Evolutionary conservation across 2,329 filamentous ascomycete genomes (phyloP), one percentile per base, ranked within the genome.

Genomic region (Botrytis medusae): DNA sequence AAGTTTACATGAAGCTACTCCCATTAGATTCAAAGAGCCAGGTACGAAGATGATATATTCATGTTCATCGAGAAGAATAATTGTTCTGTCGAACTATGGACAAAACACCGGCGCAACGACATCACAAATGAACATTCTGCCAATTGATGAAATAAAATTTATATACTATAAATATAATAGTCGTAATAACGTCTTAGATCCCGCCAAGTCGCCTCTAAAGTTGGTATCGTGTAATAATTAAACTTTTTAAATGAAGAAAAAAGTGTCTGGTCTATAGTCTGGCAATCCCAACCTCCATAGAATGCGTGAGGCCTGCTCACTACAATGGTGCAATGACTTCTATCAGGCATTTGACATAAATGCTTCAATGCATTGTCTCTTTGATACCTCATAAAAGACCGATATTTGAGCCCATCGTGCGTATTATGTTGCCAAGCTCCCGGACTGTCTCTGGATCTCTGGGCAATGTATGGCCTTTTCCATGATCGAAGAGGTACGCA

Each of bases 391-490:
- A 71, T 16, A 69, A 42, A 9, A 73, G 60, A 51, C 70, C 73
- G 20, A 77, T 73, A 34, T 74, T 74, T 16, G 71, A 68, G 42
- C 74, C 73, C 76, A 78, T 78, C 4, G 64, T 72, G n/a, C 78
- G 74, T 14, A 82, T 76, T 37, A 78, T 65, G 34, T 71, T 63
- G 9, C 69, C 60, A 22, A 84, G 77, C 67, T 84, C 82, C 18
- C 76, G 76, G 14, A 83, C 75, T 1, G 81, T 82, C 37, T 79
- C 77, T 60, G 78, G 77, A 62, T 88, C 86, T 75, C 88, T 82
- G 0, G 90, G 89, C 4, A 91, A 81, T 0, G 88, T 91, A 77
- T 92, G 90, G 0, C 90, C 89, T 77, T 90, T 90, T 3, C 87
- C 89, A 73, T 90, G 89, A 75, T 92, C 89, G 74, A 91, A 91